Conservation (phyloP, 2,329 filamentous ascomycete genomes). For the Zasmidium citrigriseum region DNA sequence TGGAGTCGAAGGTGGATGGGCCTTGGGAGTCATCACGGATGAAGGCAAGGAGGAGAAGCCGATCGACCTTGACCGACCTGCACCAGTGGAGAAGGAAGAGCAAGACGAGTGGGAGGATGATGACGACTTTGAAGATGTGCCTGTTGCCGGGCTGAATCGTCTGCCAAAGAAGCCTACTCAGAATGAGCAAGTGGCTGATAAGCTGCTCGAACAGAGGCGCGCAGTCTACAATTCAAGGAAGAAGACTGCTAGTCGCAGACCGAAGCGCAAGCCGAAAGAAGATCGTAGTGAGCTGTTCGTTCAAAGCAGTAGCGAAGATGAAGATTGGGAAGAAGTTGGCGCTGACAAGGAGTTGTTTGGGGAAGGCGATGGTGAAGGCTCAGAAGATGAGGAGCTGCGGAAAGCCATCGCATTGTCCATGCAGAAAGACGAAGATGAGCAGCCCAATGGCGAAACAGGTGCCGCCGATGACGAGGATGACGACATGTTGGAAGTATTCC, state of each 20-base stretch:
- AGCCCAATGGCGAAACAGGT: constrained; percentile 19
- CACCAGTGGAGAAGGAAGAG: constrained; percentile 51
- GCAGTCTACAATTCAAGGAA: constrained; percentile 49
- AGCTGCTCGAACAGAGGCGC: constrained; percentile 47
- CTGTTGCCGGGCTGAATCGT: constrained; percentile 84
- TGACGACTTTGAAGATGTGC: constrained; percentile 87
- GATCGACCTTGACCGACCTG: constrained; percentile 80
- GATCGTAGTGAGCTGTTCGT: constrained; percentile 61
- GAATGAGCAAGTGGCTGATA: constrained; percentile 23
- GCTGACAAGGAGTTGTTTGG: constrained; percentile 60
- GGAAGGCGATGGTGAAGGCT: constrained; percentile 46
- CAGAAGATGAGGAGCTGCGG: constrained; percentile 70
- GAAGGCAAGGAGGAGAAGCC: constrained; percentile 81
- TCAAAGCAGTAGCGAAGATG: constrained; percentile 40
- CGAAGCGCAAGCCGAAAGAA: constrained; percentile 15
- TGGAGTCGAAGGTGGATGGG: constrained; percentile 93
- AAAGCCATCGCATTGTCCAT: constrained; percentile 85
- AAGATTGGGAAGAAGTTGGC: constrained; percentile 44
- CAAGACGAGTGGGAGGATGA: constrained; percentile 56
- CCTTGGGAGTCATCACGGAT: constrained; percentile 87
- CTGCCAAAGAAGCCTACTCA: constrained; percentile 63
- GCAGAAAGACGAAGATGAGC: constrained; percentile 52
- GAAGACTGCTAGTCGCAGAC: constrained; percentile 28
- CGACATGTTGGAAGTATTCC: constrained; percentile 48
- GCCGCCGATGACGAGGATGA: constrained; percentile 35